A percentile compares a stretch with the other conserved stretches of the same genome.
Conservation (phyloP, 1,284 basidiomycete genomes). For the Wallemia ichthyophaga region DNA sequence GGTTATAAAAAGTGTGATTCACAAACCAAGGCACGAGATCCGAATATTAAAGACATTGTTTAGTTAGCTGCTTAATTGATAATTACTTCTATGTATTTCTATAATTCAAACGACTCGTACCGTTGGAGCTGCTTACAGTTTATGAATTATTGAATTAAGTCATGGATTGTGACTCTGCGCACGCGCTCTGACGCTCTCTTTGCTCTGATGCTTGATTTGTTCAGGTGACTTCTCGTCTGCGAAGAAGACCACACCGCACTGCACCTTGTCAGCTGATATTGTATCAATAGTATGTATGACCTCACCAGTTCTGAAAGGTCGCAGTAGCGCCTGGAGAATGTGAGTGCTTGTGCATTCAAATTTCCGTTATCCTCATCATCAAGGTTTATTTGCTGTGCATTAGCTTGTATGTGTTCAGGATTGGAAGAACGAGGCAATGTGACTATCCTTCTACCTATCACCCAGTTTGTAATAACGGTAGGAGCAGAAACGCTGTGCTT, state of each 20-base stretch:
- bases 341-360: neutral
- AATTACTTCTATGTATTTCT: too few species aligned
- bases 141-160: neutral
- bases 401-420: neutral
- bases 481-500: neutral
- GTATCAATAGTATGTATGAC: neutral
- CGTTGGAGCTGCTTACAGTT: neutral
- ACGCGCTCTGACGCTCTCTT: neutral
- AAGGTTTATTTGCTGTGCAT: neutral
- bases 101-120: too few species aligned
- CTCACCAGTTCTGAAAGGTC: neutral
- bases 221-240: neutral
- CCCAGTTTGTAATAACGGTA: neutral
- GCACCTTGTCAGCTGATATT: neutral
- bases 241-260: neutral
- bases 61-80: too few species aligned
- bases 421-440: neutral
- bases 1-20: too few species aligned
- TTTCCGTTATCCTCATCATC: neutral
- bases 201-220: neutral
- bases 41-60: too few species aligned
- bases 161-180: neutral
- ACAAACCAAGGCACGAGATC: too few species aligned
- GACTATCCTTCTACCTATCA: neutral
- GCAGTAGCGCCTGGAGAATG: neutral